phyloP scores from a whole-genome alignment of 768 basidiomycete genomes.

The Favolaschia claudopus region DNA sequence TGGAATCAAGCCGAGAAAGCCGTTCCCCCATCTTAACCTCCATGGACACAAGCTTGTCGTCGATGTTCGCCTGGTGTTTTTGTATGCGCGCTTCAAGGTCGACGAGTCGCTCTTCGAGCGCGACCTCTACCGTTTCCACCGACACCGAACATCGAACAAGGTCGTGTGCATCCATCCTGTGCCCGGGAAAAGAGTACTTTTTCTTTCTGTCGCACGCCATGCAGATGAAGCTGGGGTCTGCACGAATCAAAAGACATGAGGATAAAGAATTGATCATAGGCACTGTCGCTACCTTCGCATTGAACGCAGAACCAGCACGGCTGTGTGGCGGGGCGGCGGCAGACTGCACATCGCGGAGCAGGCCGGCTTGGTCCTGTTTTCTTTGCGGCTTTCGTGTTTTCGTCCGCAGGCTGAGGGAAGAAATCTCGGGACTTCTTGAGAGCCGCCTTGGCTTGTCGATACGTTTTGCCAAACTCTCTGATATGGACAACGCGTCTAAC shows the following conservation, averaged over 20 bases:
- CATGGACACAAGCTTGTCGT: constrained; percentile 9
- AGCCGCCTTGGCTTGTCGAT: constrained; percentile 20
- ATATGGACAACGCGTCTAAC: constrained; percentile 22
- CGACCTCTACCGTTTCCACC: constrained; percentile 26
- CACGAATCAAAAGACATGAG: background rate
- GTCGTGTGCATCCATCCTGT: constrained; percentile 22
- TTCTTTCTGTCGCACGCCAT: constrained; percentile 20
- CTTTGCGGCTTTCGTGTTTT: background rate
- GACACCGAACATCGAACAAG: constrained; percentile 22
- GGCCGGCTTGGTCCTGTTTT: background rate
- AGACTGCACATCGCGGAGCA: constrained; percentile 13
- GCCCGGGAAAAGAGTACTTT: constrained; percentile 22
- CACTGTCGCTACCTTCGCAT: constrained; percentile 20
- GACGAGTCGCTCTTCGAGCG: constrained; percentile 26
- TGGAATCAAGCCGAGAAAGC: no score
- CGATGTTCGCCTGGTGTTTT: constrained; percentile 24
- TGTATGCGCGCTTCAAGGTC: constrained; percentile 26
- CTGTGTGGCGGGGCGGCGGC: constrained; percentile 13
- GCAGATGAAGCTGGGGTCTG: constrained; percentile 28
- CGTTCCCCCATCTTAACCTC: constrained; percentile 15
- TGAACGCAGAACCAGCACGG: constrained; percentile 32
- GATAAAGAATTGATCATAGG: background rate
- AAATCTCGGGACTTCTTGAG: constrained; percentile 16
- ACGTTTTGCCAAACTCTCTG: constrained; percentile 20
- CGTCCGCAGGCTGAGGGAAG: background rate